Evolutionary conservation across 108 stramenopile genomes (phyloP), one percentile per base, ranked within the genome.

Genomic region (Asterionellopsis glacialis): DNA sequence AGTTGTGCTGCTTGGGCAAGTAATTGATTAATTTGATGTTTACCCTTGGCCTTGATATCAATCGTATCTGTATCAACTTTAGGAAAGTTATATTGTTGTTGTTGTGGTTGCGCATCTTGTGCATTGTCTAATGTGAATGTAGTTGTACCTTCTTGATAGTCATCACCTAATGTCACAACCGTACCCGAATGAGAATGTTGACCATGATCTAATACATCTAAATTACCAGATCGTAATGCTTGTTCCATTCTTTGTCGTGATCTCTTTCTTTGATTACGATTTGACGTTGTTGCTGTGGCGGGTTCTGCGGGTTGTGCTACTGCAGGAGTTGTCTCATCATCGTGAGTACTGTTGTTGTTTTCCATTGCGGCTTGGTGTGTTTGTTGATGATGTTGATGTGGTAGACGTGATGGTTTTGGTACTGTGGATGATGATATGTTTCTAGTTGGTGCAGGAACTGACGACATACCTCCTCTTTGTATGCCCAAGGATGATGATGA

Each of bases 11-110:
- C 47, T 19, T 48, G 16, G 1, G 47, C 47, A 16, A 48, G 21
- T 16, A 48, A 21, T 48, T 48, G 47, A 48, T 48, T 48, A 7
- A 48, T 48, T 48, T 48, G 47, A 48, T 48, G 47, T 9, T 48
- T 48, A 5, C 19, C 16, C 5, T 21, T 16, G 19, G 16, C 19
- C 9, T 48, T 48, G 6, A 9, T 19, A 19, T 16, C 21, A 16
- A 48, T 21, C 1, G 47, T 19, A 48, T 48, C 47, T 4, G 47
- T 48, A 48, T 21, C 47, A 5, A 19, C 9, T 16, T 21, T 48
- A 9, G 47, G 47, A 33, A 33, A 33, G 33, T 33, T 33, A 33
- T 33, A 33, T 33, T 33, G 33, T 4, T 48, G 21, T 21, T 19
- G 16, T 48, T 48, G 47, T 1, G 1, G 19, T 9, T 48, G 47